phyloP scores from a whole-genome alignment of 2,329 filamentous ascomycete genomes.

The Thelonectria rubi region DNA sequence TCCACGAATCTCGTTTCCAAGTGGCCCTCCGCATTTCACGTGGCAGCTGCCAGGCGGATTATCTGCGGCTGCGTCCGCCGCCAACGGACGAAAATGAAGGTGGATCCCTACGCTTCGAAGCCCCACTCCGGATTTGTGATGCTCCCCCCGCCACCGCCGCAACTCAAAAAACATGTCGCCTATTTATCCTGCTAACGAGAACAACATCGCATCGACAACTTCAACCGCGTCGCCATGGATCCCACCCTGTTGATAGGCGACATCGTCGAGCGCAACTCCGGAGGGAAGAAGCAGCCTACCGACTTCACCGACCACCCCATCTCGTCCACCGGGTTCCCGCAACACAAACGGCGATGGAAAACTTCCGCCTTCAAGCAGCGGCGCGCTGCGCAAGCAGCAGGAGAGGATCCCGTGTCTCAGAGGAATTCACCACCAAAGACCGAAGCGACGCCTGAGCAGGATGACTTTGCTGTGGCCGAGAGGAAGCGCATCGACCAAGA shows the following conservation, averaged over 20 bases:
- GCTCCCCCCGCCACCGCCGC: slow-evolving; percentile 28
- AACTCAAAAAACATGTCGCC: slow-evolving; percentile 35
- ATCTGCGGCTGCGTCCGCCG: slow-evolving; percentile 28
- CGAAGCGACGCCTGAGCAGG: not conserved
- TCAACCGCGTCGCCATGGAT: slow-evolving; percentile 44
- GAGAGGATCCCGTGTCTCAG: slow-evolving; percentile 9
- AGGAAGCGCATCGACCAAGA: slow-evolving; percentile 81
- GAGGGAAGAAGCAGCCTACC: slow-evolving; percentile 69
- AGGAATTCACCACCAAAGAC: not conserved
- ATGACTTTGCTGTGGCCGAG: slow-evolving; percentile 63
- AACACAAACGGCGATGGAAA: slow-evolving; percentile 79
- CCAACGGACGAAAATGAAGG: slow-evolving; percentile 23
- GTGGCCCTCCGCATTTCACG: slow-evolving; percentile 25
- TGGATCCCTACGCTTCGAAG: slow-evolving; percentile 27
- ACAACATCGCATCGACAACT: slow-evolving; percentile 11
- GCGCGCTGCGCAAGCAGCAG: slow-evolving; percentile 40
- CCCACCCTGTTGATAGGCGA: slow-evolving; percentile 73
- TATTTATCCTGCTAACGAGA: slow-evolving; percentile 9
- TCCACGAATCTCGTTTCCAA: not conserved
- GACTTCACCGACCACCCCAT: slow-evolving; percentile 59
- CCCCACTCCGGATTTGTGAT: slow-evolving; percentile 33
- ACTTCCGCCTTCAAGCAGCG: slow-evolving; percentile 81
- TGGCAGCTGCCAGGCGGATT: slow-evolving; percentile 24
- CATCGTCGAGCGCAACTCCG: slow-evolving; percentile 77
- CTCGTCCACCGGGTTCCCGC: slow-evolving; percentile 79